phyloP scores from a whole-genome alignment of 371 early-diverging fungal genomes.

The Phascolomyces articulosus region DNA sequence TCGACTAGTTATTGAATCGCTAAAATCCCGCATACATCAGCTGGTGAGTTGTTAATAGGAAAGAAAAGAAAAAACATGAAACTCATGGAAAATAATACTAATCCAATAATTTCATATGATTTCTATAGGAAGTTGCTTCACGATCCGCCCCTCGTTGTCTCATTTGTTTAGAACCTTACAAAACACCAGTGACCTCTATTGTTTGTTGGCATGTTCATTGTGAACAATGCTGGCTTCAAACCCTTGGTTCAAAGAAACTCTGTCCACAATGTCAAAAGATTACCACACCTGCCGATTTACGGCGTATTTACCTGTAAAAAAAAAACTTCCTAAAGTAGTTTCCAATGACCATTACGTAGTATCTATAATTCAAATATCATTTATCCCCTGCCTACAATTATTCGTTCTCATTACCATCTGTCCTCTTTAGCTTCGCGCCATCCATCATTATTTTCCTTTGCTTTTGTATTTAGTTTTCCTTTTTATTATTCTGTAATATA shows the following conservation, averaged over 20 bases:
- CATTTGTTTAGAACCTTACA: slow-evolving; percentile 83
- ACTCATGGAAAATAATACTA: too few relatives aligned
- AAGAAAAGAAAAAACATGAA: too few relatives aligned
- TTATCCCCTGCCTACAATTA: not conserved
- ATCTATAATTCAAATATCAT: not conserved
- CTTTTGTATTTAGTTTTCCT: too few relatives aligned
- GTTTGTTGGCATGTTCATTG: slow-evolving; percentile 96
- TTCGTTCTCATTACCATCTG: too few relatives aligned
- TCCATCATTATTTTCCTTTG: too few relatives aligned
- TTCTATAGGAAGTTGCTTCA: slow-evolving; percentile 60
- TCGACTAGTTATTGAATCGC: slow-evolving; percentile 74
- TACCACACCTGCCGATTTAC: slow-evolving; percentile 81
- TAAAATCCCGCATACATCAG: slow-evolving; percentile 73
- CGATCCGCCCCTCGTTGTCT: slow-evolving; percentile 70
- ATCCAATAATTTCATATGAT: too few relatives aligned
- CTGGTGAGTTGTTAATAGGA: too few relatives aligned
- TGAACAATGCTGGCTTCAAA: slow-evolving; percentile 87
- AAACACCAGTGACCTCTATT: slow-evolving; percentile 74
- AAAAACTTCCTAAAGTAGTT: too few relatives aligned
- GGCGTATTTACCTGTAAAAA: slow-evolving; percentile 80
- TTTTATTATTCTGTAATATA: too few relatives aligned
- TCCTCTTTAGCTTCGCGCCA: too few relatives aligned
- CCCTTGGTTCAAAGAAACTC: slow-evolving; percentile 84
- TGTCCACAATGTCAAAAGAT: slow-evolving; percentile 94
- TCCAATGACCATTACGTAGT: too few relatives aligned